Conservation (phyloP, 2,329 filamentous ascomycete species). For the Botrytis medusae region DNA sequence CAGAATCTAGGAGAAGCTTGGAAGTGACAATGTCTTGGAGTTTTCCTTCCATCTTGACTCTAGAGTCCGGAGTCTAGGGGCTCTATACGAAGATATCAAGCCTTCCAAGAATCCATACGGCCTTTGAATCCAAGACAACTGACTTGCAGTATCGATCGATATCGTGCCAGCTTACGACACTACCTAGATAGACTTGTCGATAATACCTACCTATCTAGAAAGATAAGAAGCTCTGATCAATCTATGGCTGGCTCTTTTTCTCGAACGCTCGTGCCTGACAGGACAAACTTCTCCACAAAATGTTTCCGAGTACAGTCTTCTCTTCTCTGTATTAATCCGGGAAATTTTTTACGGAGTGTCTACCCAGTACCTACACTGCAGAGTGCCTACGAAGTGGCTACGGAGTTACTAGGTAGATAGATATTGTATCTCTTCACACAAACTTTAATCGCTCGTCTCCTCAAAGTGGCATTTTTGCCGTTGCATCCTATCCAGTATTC, state of each 20-base stretch:
- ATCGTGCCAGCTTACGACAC: not conserved
- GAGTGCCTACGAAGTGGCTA: not conserved
- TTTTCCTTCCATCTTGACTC: not conserved
- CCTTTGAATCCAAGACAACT: not conserved
- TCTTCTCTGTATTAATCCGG: not conserved
- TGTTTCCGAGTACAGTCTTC: not conserved
- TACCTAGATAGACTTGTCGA: not conserved
- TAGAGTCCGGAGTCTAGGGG: not conserved
- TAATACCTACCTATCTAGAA: not conserved
- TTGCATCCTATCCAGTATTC: not conserved
- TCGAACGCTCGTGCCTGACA: constrained; percentile 8
- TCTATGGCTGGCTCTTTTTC: not conserved
- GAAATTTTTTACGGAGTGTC: not conserved
- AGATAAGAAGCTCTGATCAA: not conserved
- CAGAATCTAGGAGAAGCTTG: constrained; percentile 15
- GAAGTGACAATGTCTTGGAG: not conserved
- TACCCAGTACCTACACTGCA: not conserved
- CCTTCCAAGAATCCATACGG: not conserved
- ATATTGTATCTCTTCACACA: not conserved
- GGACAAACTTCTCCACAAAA: constrained; percentile 2
- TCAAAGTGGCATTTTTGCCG: not conserved
- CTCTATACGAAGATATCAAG: not conserved
- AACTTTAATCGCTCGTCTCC: not conserved
- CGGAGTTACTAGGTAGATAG: not conserved
- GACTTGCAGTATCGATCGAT: not conserved